A percentile compares a stretch with the other conserved stretches of the same genome.
These are phyloP conservation scores for Trichophyton mentagrophytes DNA, from an alignment of 2,329 filamentous ascomycete genomes.

Conservation along the genomic window DNA sequence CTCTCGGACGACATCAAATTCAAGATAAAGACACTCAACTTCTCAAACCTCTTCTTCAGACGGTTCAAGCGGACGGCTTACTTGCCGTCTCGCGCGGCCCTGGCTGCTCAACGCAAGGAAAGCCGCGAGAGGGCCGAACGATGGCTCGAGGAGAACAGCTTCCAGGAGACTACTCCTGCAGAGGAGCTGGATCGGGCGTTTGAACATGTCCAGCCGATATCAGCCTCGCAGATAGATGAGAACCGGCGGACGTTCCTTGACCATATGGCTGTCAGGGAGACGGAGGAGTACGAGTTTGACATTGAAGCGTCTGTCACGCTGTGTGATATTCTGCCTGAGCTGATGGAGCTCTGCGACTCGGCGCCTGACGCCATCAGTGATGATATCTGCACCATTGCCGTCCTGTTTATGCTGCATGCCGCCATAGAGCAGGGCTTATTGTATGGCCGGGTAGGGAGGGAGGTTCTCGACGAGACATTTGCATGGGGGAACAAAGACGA, in stretches of 20 bases:
- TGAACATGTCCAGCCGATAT: neutral
- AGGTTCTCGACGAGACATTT: conserved; percentile 33
- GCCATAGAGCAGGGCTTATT: conserved; percentile 37
- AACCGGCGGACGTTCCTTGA: conserved; percentile 18
- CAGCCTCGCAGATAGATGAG: conserved; percentile 14
- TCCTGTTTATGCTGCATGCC: conserved; percentile 39
- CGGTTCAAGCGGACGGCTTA: conserved; percentile 30
- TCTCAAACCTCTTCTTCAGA: conserved; percentile 34
- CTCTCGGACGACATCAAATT: conserved; percentile 32
- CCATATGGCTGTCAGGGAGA: conserved; percentile 18
- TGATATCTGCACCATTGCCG: conserved; percentile 36
- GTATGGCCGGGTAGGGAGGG: conserved; percentile 24
- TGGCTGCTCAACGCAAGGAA: conserved; percentile 18
- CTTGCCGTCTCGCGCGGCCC: conserved; percentile 21
- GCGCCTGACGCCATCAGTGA: conserved; percentile 22
- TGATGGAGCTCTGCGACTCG: conserved; percentile 37
- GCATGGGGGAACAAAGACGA: conserved; percentile 30
- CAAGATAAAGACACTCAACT: conserved; percentile 38
- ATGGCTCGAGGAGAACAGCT: neutral
- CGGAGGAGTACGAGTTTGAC: conserved; percentile 15
- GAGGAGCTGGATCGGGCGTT: neutral
- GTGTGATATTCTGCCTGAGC: conserved; percentile 34
- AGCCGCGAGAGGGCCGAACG: conserved; percentile 3
- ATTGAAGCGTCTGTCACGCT: conserved; percentile 19
- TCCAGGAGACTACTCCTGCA: neutral